phyloP scores from a whole-genome alignment of 192 early-diverging fungal species.

The Umbelopsis vinacea region DNA sequence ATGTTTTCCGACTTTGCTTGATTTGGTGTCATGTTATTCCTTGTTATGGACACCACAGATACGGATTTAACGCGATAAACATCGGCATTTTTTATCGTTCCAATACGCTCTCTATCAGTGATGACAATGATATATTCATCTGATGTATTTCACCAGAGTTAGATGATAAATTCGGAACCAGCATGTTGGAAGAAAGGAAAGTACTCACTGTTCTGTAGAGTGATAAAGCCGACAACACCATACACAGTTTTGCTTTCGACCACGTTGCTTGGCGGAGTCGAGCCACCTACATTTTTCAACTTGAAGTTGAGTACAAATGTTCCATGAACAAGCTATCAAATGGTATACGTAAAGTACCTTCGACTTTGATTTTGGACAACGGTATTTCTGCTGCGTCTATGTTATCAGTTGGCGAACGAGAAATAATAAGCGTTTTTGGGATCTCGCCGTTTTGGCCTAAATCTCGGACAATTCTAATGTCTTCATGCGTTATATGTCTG shows the following conservation, averaged over 20 bases:
- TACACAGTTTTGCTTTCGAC: constrained; percentile 14
- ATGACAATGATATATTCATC: constrained; percentile 69
- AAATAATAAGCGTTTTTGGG: neutral
- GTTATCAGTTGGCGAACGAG: neutral
- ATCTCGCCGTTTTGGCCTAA: neutral
- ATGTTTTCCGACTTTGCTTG: constrained; percentile 1
- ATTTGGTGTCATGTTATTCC: neutral
- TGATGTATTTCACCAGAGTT: neutral
- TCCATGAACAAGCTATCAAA: neutral
- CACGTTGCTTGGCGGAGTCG: neutral
- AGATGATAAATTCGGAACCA: neutral
- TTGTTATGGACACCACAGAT: constrained; percentile 5
- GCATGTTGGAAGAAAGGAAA: neutral
- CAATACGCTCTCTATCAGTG: constrained; percentile 65
- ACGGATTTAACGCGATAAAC: constrained; percentile 50
- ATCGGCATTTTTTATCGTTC: constrained; percentile 59
- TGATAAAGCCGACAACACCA: constrained; percentile 9
- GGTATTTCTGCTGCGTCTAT: neutral
- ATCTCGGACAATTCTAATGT: neutral
- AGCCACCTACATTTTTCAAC: neutral
- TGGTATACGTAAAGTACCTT: neutral
- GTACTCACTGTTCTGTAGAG: constrained; percentile 1
- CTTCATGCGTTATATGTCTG: constrained; percentile 4
- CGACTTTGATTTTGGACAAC: neutral
- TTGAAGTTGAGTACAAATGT: neutral